Percentiles rank a stretch among this genome's conserved stretches.
These are phyloP conservation scores for Sonneratia caseolaris DNA, from an alignment of 345 rosid genomes.

Conservation along the genomic window DNA sequence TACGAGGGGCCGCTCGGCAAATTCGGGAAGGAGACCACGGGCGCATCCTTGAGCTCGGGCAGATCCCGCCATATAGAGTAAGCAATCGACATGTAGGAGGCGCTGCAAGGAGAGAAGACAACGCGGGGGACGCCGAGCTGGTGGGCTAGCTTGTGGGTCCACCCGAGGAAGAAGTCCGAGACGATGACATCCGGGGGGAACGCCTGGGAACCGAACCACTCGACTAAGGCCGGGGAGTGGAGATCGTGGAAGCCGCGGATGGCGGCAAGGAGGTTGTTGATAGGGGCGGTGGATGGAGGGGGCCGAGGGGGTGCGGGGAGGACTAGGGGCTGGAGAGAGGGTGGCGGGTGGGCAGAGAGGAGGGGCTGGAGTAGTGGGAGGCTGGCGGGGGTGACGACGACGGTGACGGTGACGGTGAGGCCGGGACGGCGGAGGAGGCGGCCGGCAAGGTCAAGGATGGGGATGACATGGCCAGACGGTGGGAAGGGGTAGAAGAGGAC, in stretches of 20 bases:
- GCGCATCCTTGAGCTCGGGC: constrained; percentile 8
- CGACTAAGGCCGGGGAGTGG: constrained; percentile 1
- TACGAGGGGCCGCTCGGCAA: constrained; percentile 34
- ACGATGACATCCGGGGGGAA: constrained; percentile 1
- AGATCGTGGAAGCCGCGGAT: not conserved
- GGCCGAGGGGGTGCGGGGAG: not conserved
- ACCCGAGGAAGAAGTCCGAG: constrained; percentile 10
- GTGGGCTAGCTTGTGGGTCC: constrained; percentile 7
- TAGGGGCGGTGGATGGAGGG: not conserved
- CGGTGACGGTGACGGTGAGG: constrained; percentile 3
- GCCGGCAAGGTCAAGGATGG: constrained; percentile 4
- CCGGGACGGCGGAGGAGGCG: constrained; percentile 2
- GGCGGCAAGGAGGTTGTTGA: not conserved
- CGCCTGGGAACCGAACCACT: constrained; percentile 7
- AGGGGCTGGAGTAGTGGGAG: constrained; percentile 4
- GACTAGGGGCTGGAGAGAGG: constrained; percentile 4
- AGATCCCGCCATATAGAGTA: not conserved
- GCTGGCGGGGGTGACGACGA: not conserved
- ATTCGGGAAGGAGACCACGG: constrained; percentile 25
- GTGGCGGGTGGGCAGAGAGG: constrained; percentile 1
- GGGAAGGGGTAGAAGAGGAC: not conserved
- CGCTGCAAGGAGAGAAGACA: constrained; percentile 3
- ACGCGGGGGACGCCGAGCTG: constrained; percentile 1
- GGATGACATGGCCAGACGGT: constrained; percentile 6
- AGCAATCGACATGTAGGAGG: not conserved